Conservation (phyloP, 1,284 basidiomycete species). For the Coniferiporia sulphurascens region DNA sequence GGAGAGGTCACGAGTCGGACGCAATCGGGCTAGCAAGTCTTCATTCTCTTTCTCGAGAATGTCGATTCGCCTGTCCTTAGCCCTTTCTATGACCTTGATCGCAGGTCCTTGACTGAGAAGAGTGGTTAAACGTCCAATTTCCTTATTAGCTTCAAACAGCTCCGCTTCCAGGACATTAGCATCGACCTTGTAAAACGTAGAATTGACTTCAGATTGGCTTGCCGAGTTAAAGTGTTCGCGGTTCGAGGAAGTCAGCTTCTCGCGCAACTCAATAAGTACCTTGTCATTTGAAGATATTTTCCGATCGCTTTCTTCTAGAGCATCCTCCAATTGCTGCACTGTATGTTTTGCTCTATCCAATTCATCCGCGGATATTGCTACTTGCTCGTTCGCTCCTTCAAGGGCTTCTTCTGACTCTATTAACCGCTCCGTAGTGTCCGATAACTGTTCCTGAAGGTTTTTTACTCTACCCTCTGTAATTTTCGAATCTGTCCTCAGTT, state of each 20-base stretch:
- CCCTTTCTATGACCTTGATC: slow-evolving; percentile 65
- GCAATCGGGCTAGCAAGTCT: slow-evolving; percentile 63
- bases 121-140: slow-evolving; percentile 70
- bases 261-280: slow-evolving; percentile 45
- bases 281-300: slow-evolving; percentile 61
- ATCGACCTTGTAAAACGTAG: slow-evolving; percentile 35
- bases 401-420: slow-evolving; percentile 42
- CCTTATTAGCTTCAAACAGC: slow-evolving; percentile 74
- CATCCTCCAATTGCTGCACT: slow-evolving; percentile 63
- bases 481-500: slow-evolving; percentile 50
- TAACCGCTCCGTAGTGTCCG: slow-evolving; percentile 40
- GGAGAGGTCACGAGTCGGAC: slow-evolving; percentile 47
- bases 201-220: slow-evolving; percentile 29
- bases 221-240: slow-evolving; percentile 36
- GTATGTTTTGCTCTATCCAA: slow-evolving; percentile 52
- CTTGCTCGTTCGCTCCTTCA: slow-evolving; percentile 37
- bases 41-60: slow-evolving; percentile 72
- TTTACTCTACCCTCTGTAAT: slow-evolving; percentile 45
- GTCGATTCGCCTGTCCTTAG: slow-evolving; percentile 68
- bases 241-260: slow-evolving; percentile 51
- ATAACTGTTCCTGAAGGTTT: slow-evolving; percentile 47
- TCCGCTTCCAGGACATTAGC: slow-evolving; percentile 65
- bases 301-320: slow-evolving; percentile 62
- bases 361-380: slow-evolving; percentile 21
- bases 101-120: slow-evolving; percentile 71